Percentiles rank a stretch among this genome's conserved stretches.
phyloP scores from a whole-genome alignment of 805 yeast species.

The Hanseniaspora thailandica region DNA sequence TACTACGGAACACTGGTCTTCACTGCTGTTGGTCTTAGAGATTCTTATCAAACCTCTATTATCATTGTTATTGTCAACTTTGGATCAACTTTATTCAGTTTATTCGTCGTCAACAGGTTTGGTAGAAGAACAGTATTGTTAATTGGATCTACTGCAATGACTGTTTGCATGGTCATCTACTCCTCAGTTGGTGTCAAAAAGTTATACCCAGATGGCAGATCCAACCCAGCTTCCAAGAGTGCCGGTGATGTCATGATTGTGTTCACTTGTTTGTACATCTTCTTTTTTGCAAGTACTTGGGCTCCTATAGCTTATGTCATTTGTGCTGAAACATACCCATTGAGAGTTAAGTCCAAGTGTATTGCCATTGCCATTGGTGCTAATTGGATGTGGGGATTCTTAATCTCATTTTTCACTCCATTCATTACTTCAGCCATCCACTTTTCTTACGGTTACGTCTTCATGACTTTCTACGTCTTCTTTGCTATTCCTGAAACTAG shows the following conservation, averaged over 20 bases:
- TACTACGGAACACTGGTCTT: conserved; percentile 42
- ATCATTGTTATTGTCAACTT: conserved; percentile 47
- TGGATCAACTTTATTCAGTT: conserved; percentile 40
- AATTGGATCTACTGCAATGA: conserved; percentile 38
- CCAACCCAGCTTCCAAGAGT: conserved; percentile 20
- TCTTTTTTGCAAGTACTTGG: conserved; percentile 62
- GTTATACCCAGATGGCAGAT: conserved; percentile 29
- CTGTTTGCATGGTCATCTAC: conserved; percentile 35
- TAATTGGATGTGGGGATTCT: conserved; percentile 55
- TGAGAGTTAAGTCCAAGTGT: conserved; percentile 50
- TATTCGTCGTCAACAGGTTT: conserved; percentile 38
- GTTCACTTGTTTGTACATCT: conserved; percentile 38
- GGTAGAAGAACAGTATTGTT: conserved; percentile 39
- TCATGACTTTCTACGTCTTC: conserved; percentile 53
- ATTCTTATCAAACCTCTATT: conserved; percentile 46
- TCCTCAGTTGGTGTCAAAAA: conserved; percentile 47
- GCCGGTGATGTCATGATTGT: conserved; percentile 32
- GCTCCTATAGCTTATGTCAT: conserved; percentile 55
- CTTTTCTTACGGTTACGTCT: conserved; percentile 60
- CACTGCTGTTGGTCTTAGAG: conserved; percentile 30
- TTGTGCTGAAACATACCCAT: conserved; percentile 54
- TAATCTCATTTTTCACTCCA: conserved; percentile 67
- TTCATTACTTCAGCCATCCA: conserved; percentile 54
- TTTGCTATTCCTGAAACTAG: conserved; percentile 68
- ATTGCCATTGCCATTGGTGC: conserved; percentile 46